These are phyloP conservation scores for Cicer yamashitae DNA, from an alignment of 306 rosid species.

Conservation along the genomic window DNA sequence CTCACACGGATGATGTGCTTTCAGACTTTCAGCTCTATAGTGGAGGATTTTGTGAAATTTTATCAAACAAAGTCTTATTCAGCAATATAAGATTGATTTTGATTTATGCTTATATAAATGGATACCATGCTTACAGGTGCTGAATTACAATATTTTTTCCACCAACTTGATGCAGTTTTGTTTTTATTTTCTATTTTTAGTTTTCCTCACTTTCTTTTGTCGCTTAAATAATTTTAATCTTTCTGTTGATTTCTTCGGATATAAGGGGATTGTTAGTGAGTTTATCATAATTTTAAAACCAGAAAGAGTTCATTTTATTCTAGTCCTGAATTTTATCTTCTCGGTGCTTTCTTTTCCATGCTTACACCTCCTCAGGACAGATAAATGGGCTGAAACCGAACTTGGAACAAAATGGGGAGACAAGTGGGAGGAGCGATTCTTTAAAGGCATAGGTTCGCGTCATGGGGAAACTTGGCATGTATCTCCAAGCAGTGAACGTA, in stretches of 20 bases:
- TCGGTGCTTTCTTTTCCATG: slow-evolving; percentile 37
- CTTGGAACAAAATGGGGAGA: slow-evolving; percentile 99
- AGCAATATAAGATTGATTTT: slow-evolving; percentile 35
- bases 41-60: slow-evolving; percentile 34
- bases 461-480: slow-evolving; percentile 99
- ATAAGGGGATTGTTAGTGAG: background rate
- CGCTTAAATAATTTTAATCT: slow-evolving; percentile 5
- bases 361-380: slow-evolving; percentile 76
- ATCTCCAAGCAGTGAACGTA: slow-evolving; percentile 88
- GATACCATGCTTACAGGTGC: slow-evolving; percentile 16
- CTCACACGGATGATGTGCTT: background rate
- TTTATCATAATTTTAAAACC: slow-evolving; percentile 4
- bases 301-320: slow-evolving; percentile 12
- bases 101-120: slow-evolving; percentile 30
- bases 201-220: background rate
- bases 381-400: slow-evolving; percentile 98
- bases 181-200: background rate
- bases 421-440: slow-evolving; percentile 99
- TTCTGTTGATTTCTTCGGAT: slow-evolving; percentile 33
- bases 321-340: slow-evolving; percentile 42
- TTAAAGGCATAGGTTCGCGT: slow-evolving; percentile 89
- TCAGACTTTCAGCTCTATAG: background rate
- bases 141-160: slow-evolving; percentile 21
- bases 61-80: slow-evolving; percentile 12
- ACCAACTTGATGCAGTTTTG: background rate